Percentiles rank a stretch among this genome's conserved stretches.
Conservation (phyloP, 306 rosid species). For the Lathyrus oleraceus region DNA sequence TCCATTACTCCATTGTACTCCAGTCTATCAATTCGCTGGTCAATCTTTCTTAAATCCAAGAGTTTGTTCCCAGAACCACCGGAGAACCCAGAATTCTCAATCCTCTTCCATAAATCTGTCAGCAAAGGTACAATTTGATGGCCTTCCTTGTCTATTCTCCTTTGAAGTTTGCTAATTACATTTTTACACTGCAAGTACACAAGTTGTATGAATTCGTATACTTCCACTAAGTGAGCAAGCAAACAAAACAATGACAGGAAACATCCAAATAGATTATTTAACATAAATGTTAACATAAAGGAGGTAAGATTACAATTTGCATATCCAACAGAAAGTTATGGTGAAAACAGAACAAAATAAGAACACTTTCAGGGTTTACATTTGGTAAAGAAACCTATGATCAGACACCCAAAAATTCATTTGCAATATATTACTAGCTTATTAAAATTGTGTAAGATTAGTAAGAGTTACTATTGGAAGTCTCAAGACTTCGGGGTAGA, state of each 20-base stretch:
- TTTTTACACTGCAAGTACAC: constrained; percentile 73
- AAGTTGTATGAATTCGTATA: constrained; percentile 36
- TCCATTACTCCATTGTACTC: constrained; percentile 87
- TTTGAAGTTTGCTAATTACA: constrained; percentile 87
- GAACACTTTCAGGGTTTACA: constrained; percentile 6
- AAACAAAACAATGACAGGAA: constrained; percentile 22
- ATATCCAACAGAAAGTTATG: neutral
- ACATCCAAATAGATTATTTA: constrained; percentile 11
- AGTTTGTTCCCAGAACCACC: constrained; percentile 63
- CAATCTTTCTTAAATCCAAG: constrained; percentile 81
- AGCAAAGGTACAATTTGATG: constrained; percentile 85
- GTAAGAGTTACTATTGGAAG: constrained; percentile 17
- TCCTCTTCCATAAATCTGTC: constrained; percentile 86
- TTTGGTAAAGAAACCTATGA: constrained; percentile 18
- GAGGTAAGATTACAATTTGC: constrained; percentile 2
- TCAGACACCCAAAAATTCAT: constrained; percentile 22
- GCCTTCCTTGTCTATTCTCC: constrained; percentile 89
- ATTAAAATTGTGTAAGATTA: constrained; percentile 10
- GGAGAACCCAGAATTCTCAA: constrained; percentile 60
- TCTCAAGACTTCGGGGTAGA: no score
- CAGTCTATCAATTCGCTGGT: constrained; percentile 78
- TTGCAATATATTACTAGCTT: neutral
- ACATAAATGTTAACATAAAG: neutral
- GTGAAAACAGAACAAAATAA: neutral
- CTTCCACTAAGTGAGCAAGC: constrained; percentile 6